These are phyloP conservation scores for Trichophaea hybrida DNA, from an alignment of 2,329 filamentous ascomycete species.

Conservation along the genomic window DNA sequence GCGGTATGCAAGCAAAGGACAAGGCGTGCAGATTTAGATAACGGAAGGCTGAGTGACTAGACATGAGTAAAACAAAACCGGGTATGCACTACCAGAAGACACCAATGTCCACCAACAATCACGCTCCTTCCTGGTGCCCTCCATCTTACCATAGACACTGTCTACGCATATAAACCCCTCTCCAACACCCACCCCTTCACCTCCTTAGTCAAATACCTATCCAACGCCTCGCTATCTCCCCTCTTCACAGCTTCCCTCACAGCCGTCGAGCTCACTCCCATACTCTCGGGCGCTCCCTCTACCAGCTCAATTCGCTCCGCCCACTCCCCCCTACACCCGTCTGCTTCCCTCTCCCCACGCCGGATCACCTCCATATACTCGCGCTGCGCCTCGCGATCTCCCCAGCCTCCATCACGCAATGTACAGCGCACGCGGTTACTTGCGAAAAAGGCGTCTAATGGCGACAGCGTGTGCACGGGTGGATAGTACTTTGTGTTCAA, in stretches of 20 bases:
- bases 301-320: conserved; percentile 46
- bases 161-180: conserved; percentile 40
- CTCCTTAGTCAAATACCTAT: conserved; percentile 41
- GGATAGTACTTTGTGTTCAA: conserved; percentile 59
- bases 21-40: too few species aligned
- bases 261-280: conserved; percentile 42
- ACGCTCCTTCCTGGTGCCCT: too few species aligned
- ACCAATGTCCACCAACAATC: too few species aligned
- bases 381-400: conserved; percentile 40
- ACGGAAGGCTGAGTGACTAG: too few species aligned
- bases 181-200: conserved; percentile 46
- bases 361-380: conserved; percentile 41
- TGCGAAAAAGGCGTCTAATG: background rate
- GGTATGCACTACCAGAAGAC: too few species aligned
- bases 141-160: too few species aligned
- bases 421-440: conserved; percentile 46
- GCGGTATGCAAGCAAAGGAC: too few species aligned
- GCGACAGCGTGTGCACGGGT: background rate
- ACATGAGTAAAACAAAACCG: too few species aligned
- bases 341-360: conserved; percentile 36
- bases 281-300: conserved; percentile 15
- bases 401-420: conserved; percentile 49
- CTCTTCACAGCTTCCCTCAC: conserved; percentile 44
- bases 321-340: conserved; percentile 47
- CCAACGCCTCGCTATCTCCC: conserved; percentile 37